Conservation (phyloP, 1,284 basidiomycete species). For the Pseudozyma flocculosa region DNA sequence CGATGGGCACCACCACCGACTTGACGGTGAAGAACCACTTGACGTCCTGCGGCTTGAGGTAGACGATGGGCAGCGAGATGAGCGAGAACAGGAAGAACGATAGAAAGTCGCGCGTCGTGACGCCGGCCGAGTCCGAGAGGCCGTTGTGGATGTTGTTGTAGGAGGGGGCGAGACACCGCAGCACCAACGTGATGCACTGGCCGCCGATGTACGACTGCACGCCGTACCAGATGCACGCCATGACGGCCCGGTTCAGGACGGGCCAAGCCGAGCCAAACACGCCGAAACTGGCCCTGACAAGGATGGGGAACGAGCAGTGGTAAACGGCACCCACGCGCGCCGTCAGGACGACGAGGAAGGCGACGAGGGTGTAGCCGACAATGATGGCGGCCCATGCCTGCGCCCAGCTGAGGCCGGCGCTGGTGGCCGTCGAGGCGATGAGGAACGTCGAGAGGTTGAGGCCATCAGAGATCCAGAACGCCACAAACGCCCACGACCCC, state of each 20-base stretch:
- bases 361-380: conserved; percentile 71
- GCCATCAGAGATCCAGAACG: conserved; percentile 53
- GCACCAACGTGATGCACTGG: conserved; percentile 68
- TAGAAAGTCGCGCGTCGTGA: conserved; percentile 70
- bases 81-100: conserved; percentile 86
- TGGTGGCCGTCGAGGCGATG: conserved; percentile 29
- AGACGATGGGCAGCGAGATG: conserved; percentile 74
- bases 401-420: conserved; percentile 44
- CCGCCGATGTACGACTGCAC: conserved; percentile 65
- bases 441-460: conserved; percentile 47
- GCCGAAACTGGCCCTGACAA: conserved; percentile 71
- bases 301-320: conserved; percentile 73
- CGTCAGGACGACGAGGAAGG: conserved; percentile 74
- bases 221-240: conserved; percentile 67
- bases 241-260: conserved; percentile 70
- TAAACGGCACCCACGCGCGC: conserved; percentile 69
- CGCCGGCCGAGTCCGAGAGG: conserved; percentile 71
- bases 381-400: conserved; percentile 44
- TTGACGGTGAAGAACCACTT: conserved; percentile 80
- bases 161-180: conserved; percentile 67
- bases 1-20: conserved; percentile 65
- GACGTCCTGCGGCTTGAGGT: conserved; percentile 77
- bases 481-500: conserved; percentile 32
- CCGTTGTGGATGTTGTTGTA: conserved; percentile 71
- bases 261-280: conserved; percentile 81